These are phyloP conservation scores for Plectosphaerella plurivora DNA, from an alignment of 2,329 filamentous ascomycete species.

Conservation along the genomic window DNA sequence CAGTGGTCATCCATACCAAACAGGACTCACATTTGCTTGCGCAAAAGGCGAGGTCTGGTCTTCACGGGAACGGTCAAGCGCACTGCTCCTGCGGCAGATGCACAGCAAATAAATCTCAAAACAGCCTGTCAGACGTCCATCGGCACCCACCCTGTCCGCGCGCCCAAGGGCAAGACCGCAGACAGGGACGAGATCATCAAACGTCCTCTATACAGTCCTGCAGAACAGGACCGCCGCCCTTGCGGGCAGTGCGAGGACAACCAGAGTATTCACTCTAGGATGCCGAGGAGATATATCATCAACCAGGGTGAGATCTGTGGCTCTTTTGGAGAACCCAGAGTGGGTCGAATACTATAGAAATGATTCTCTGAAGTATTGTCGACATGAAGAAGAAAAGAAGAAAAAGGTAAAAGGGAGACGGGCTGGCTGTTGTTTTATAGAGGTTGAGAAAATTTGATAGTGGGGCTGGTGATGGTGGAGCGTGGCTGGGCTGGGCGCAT, in stretches of 20 bases:
- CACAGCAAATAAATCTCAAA: slow-evolving; percentile 20
- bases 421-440: slow-evolving; percentile 34
- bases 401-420: slow-evolving; percentile 26
- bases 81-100: too few relatives aligned
- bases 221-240: slow-evolving; percentile 47
- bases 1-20: too few relatives aligned
- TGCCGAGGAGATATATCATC: slow-evolving; percentile 86
- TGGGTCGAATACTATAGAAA: slow-evolving; percentile 96
- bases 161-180: slow-evolving; percentile 72
- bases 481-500: too few relatives aligned
- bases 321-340: slow-evolving; percentile 48
- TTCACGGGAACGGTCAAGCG: too few relatives aligned
- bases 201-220: slow-evolving; percentile 73
- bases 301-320: slow-evolving; percentile 90
- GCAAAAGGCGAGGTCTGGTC: too few relatives aligned
- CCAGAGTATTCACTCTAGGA: slow-evolving; percentile 72
- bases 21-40: too few relatives aligned
- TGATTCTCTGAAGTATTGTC: slow-evolving; percentile 63
- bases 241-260: slow-evolving; percentile 44
- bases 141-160: slow-evolving; percentile 73
- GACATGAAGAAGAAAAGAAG: slow-evolving; percentile 14
- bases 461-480: too few relatives aligned
- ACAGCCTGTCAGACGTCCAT: slow-evolving; percentile 83
- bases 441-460: too few relatives aligned
- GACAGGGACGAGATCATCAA: slow-evolving; percentile 88